A percentile compares a stretch with the other conserved stretches of the same genome.
Conservation (phyloP, 257 asterid genomes). For the Forsythia viridissima region DNA sequence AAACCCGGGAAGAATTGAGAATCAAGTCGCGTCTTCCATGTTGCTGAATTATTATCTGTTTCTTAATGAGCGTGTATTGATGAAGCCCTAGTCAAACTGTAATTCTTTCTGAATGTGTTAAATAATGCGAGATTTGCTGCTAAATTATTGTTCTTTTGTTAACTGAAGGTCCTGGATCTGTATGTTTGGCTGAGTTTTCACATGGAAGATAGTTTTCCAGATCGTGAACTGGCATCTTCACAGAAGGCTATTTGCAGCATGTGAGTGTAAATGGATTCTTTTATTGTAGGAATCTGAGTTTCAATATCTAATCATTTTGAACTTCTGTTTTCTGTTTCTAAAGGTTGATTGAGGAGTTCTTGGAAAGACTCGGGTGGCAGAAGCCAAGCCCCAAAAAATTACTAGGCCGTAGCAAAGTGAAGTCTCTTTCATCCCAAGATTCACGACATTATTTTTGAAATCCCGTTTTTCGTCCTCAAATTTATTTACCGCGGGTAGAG, state of each 20-base stretch:
- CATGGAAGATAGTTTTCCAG: slow-evolving; percentile 85
- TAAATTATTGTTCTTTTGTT: slow-evolving; percentile 11
- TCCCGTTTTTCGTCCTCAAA: background rate
- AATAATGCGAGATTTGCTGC: background rate
- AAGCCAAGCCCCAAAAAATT: slow-evolving; percentile 41
- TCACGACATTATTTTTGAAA: background rate
- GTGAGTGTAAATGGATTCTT: slow-evolving; percentile 43
- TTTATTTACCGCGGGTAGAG: no score
- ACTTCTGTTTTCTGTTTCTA: background rate
- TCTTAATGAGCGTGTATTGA: background rate
- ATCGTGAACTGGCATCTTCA: slow-evolving; percentile 82
- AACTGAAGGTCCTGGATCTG: slow-evolving; percentile 77
- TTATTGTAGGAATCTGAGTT: background rate
- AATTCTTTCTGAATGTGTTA: background rate
- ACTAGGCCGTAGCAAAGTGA: slow-evolving; percentile 19
- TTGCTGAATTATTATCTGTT: background rate
- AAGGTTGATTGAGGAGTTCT: slow-evolving; percentile 87
- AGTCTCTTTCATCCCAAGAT: slow-evolving; percentile 19
- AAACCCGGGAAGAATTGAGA: background rate
- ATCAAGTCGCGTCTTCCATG: background rate
- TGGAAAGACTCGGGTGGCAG: slow-evolving; percentile 58
- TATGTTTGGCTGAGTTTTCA: slow-evolving; percentile 94
- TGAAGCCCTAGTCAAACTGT: background rate
- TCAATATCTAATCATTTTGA: background rate
- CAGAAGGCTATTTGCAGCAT: slow-evolving; percentile 90